Base-by-base conservation (phyloP, 129 eudicot species). In the Solidago caesia region DNA sequence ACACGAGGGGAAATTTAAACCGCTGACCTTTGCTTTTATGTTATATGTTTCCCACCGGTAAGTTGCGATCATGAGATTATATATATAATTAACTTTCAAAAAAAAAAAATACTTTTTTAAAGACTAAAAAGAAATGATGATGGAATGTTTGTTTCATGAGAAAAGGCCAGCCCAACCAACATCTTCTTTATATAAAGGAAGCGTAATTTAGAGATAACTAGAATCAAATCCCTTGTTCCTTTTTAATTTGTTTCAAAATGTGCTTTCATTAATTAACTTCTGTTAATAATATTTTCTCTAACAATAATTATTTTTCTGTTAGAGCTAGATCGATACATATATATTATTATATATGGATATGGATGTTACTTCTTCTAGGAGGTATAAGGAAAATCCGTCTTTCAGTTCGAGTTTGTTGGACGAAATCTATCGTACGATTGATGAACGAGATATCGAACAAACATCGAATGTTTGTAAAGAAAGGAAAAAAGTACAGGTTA, bases 341-440 rank as follows among this genome's bases (percentile, higher is more conserved):
- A 21, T 21, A 21, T 56, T 52, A 6, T 44, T 43, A 41, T 16
- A 21, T 21, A 60, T 59, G 79, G 72, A 75, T 52, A 33, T 33
- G 39, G 45, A 64, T 52, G 47, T 13, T 29, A 56, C 61, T 56
- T 8, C 48, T 76, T 77, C 71, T 73, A 70, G 74, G 33, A 71
- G 75, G 5, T 48, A 46, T 44, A 44, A 64, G 39, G 64, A 77
- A 25, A 70, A 63, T 48, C 87, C 89, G 15, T 89, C 97, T 2
- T 92, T 92, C 77, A 89, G 96, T 6, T 89, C 97, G 5, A 64
- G 88, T 6, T 84, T 92, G 8, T 93, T 92, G 67, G 94, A 92
- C 57, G 79, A 88, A 7, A 89, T 89, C 74, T 92, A 92, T 63
- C 91, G 85, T 11, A 89, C 97, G 3, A 87, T 92, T 16, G 96